Evolutionary conservation across 441 rosid genomes (phyloP), one percentile per base, ranked within the genome.

Genomic region (Populus hybrid): DNA sequence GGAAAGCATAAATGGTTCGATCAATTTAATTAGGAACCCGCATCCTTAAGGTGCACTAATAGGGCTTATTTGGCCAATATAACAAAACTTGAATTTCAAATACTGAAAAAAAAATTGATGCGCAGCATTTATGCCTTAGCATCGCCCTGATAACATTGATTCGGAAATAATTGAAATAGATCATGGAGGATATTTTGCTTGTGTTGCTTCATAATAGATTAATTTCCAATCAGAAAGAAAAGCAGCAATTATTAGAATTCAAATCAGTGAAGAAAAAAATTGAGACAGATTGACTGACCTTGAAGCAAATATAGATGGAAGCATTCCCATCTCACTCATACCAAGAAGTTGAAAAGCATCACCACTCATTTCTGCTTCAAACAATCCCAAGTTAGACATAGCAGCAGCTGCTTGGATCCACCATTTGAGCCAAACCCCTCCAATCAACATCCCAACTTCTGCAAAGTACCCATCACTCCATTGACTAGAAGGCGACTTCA

Each of bases 321-420:
- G 95, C 95, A 94, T 85, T 26, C 98, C 95, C 34, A 90, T 86
- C 81, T 93, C 95, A 34, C 94, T 89, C 98, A 95, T 93, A 70
- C 99, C 99, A 26, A 95, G 94, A 82, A 94, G 94, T 81, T 94
- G 98, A 74, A 89, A 95, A 8, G 99, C 93, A 80, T 95, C 99
- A 24, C 86, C 89, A 72, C 99, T 95, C 99, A 95, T 93, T 84
- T 95, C 99, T 3, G 99, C 99, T 86, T 90, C 96, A 86, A 93
- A 95, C 84, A 95, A 81, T 14, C 99, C 99, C 77, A 95, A 77
- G 75, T 95, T 95, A 6, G 99, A 93, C 93, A 89, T 87, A 1
- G 97, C 98, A 46, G 99, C 88, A 83, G 99, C 96, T 7, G 93
- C 98, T 85, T 95, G 99, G 76, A 93, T 89, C 97, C 98, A 94